Evolutionary conservation across 352 stramenopile genomes (phyloP).

Genomic region (Pythium insidiosum): DNA sequence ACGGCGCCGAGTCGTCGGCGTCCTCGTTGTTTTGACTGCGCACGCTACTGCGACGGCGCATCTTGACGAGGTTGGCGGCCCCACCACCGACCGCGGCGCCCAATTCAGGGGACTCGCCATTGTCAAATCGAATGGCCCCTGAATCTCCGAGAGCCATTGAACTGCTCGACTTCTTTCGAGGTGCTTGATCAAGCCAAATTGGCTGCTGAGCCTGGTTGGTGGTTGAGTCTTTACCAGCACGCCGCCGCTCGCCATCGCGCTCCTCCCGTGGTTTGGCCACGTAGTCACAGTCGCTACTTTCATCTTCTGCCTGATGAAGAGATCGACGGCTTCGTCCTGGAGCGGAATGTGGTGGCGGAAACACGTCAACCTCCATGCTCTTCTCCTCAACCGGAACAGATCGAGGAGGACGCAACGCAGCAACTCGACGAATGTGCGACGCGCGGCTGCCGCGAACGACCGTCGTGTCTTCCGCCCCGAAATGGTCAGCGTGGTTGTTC

Average conservation of each 20-base stretch:
- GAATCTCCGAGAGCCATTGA: slow-evolving; percentile 12
- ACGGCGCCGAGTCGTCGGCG: no score
- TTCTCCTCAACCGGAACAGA: slow-evolving; percentile 66
- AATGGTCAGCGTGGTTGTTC: slow-evolving; percentile 45
- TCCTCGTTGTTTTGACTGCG: slow-evolving; percentile 40
- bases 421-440: slow-evolving; percentile 66
- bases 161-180: background rate
- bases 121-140: background rate
- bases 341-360: slow-evolving; percentile 58
- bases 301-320: slow-evolving; percentile 10
- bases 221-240: background rate
- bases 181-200: slow-evolving; percentile 46
- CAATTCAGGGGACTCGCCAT: background rate
- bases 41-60: slow-evolving; percentile 44
- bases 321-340: slow-evolving; percentile 45
- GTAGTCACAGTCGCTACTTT: slow-evolving; percentile 15
- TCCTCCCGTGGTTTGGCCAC: no score
- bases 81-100: slow-evolving; percentile 32
- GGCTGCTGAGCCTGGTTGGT: slow-evolving; percentile 11
- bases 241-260: background rate
- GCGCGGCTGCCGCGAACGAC: slow-evolving; percentile 60
- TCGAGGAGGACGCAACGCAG: slow-evolving; percentile 49
- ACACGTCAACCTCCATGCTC: slow-evolving; percentile 45
- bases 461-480: slow-evolving; percentile 38
- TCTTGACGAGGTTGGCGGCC: slow-evolving; percentile 57